Evolutionary conservation across 208 protist species (phyloP), one percentile per base, ranked within the genome.

Genomic region (Trypanosoma mega): DNA sequence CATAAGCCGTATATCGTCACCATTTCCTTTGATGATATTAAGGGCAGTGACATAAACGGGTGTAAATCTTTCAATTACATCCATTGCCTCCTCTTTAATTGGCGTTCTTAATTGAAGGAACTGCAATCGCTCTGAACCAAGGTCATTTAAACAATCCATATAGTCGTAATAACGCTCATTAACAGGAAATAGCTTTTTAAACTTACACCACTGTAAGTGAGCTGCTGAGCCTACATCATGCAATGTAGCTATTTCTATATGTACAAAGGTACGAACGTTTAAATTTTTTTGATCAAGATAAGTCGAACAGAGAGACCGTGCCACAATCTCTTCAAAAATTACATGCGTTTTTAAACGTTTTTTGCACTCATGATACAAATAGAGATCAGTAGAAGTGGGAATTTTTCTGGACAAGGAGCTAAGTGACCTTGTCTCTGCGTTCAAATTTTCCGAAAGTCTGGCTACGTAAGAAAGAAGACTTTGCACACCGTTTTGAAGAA

Each of bases 261-360:
- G 63, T 37, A 39, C 46, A 62, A 69, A 69, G 4, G 29, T 48
- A n/a, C 63, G 52, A 43, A 69, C 12, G 11, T 31, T 14, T 56
- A 18, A 21, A 23, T 30, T 1, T 18, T 8, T 12, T 3, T 14
- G 1, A 36, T 24, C 45, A 24, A 45, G 44, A n/a, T 52, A 26
- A 50, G 34, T 66, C 41, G 14, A 39, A 31, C 27, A 54, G 36
- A 69, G 21, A 11, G 46, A 69, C 7, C n/a, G 20, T 29, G 49
- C 45, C 47, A 69, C 34, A 54, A 69, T 39, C 45, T 69, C 63
- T 41, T 69, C 63, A 56, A 69, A 69, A 29, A 55, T 39, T 20
- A 56, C 53, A 21, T 48, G 16, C 18, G 31, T 33, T 56, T 61
- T 54, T 47, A 39, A 69, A 26, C 44, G 3, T 41, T 23, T 62